These are phyloP conservation scores for Neonectria faginata DNA, from an alignment of 2,329 filamentous ascomycete species.

Conservation along the genomic window DNA sequence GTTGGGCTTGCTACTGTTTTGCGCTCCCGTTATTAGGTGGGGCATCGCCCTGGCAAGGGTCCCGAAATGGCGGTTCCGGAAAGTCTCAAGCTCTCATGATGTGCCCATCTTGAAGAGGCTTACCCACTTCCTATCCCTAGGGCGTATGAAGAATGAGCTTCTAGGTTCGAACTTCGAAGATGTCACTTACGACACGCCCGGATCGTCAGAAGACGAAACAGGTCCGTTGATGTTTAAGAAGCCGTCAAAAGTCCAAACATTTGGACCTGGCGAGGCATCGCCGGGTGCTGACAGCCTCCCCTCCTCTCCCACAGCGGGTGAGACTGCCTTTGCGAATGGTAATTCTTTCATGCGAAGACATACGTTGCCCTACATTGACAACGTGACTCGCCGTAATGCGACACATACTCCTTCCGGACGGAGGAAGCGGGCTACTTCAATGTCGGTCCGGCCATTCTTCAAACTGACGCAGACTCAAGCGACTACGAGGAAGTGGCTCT, in stretches of 20 bases:
- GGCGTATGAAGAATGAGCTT: constrained; percentile 58
- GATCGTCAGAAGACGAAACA: constrained; percentile 51
- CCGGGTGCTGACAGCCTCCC: constrained; percentile 31
- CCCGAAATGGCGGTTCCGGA: constrained; percentile 88
- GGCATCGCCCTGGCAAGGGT: constrained; percentile 88
- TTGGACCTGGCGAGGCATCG: constrained; percentile 38
- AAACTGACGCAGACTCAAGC: constrained; percentile 85
- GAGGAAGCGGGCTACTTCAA: constrained; percentile 72
- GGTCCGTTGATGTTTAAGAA: constrained; percentile 32
- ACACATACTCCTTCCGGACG: constrained; percentile 72
- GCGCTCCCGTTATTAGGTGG: constrained; percentile 81
- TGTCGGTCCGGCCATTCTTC: constrained; percentile 78
- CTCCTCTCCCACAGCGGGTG: constrained; percentile 34
- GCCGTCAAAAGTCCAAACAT: constrained; percentile 47
- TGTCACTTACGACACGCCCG: constrained; percentile 47
- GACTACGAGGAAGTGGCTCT: constrained; percentile 80
- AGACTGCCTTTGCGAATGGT: constrained; percentile 36
- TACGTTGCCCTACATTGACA: constrained; percentile 62
- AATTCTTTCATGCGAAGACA: constrained; percentile 56
- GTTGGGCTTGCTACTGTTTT: constrained; percentile 77
- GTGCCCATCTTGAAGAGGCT: constrained; percentile 53
- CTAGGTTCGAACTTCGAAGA: constrained; percentile 49
- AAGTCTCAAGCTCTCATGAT: constrained; percentile 56
- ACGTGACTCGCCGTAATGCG: constrained; percentile 52
- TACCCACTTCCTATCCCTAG: constrained; percentile 58